Percentiles rank a stretch among this genome's conserved stretches.
These are phyloP conservation scores for Plasmopara halstedii DNA, from an alignment of 352 stramenopile genomes.

Conservation along the genomic window DNA sequence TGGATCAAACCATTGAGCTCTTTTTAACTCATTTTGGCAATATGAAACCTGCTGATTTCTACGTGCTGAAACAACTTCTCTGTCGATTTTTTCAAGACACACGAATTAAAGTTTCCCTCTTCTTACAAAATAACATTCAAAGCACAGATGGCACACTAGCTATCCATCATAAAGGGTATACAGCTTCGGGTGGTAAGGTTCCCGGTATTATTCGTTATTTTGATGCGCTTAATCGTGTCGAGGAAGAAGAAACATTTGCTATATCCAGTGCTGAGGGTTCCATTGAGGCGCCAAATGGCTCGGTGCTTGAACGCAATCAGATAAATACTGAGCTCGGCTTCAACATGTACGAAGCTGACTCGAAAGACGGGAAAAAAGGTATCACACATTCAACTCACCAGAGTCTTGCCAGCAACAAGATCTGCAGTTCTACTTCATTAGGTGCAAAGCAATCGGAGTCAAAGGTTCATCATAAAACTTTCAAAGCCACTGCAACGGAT, in stretches of 20 bases:
- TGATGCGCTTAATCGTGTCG: conserved; percentile 44
- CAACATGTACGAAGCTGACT: conserved; percentile 83
- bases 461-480: conserved; percentile 45
- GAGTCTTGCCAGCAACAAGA: conserved; percentile 56
- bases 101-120: conserved; percentile 89
- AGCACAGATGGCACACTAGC: conserved; percentile 72
- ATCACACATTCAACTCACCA: conserved; percentile 43
- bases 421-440: conserved; percentile 6
- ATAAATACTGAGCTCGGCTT: conserved; percentile 50
- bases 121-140: conserved; percentile 85
- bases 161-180: conserved; percentile 70
- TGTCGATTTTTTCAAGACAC: conserved; percentile 87
- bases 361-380: conserved; percentile 30
- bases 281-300: conserved; percentile 38
- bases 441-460: conserved; percentile 22
- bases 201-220: conserved; percentile 69
- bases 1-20: conserved; percentile 75
- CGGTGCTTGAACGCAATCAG: conserved; percentile 54
- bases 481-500: conserved; percentile 70
- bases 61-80: conserved; percentile 78
- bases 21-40: conserved; percentile 63
- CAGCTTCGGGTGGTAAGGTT: conserved; percentile 51
- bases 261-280: conserved; percentile 47
- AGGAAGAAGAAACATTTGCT: conserved; percentile 62
- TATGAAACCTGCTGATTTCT: conserved; percentile 67